A percentile compares a stretch with the other conserved stretches of the same genome.
phyloP scores from a whole-genome alignment of 495 filamentous ascomycete species.

The Parathielavia appendiculata region DNA sequence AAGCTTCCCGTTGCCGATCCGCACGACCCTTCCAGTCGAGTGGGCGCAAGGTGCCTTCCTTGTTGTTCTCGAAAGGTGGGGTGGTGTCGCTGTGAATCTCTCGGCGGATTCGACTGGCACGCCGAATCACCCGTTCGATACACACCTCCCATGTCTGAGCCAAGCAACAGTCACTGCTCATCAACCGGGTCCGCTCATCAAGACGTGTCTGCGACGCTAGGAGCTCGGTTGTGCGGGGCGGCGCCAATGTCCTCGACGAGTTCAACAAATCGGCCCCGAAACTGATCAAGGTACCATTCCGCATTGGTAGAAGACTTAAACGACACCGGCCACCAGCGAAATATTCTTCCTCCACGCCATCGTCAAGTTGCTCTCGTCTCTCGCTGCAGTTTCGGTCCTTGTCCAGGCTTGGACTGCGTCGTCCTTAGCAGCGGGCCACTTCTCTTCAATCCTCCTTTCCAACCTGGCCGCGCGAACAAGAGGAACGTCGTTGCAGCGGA shows the following conservation, averaged over 20 bases:
- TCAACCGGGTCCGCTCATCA: too few relatives aligned
- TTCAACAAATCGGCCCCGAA: constrained; percentile 20
- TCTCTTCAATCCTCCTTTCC: neutral
- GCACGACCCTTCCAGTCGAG: constrained; percentile 22
- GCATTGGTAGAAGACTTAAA: constrained; percentile 27
- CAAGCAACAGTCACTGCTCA: constrained; percentile 16
- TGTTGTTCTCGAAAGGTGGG: constrained; percentile 1
- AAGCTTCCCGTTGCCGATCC: constrained; percentile 27
- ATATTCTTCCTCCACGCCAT: constrained; percentile 13
- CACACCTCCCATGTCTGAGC: constrained; percentile 28
- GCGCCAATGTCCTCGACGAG: constrained; percentile 10
- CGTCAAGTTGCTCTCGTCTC: constrained; percentile 19
- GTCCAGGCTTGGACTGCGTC: constrained; percentile 14
- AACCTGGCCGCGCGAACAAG: constrained; percentile 11
- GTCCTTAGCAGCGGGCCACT: constrained; percentile 13
- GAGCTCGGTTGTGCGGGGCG: constrained; percentile 27
- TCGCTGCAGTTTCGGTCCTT: constrained; percentile 12
- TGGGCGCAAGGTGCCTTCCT: constrained; percentile 21
- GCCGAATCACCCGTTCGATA: constrained; percentile 13
- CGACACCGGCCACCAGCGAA: constrained; percentile 18
- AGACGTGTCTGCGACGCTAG: constrained; percentile 28
- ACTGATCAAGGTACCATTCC: constrained; percentile 24
- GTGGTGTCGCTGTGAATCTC: constrained; percentile 29
- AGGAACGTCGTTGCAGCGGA: neutral
- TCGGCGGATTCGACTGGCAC: constrained; percentile 15